Evolutionary conservation across 768 basidiomycete genomes (phyloP).

Genomic region (Hemileccinum impolitum): DNA sequence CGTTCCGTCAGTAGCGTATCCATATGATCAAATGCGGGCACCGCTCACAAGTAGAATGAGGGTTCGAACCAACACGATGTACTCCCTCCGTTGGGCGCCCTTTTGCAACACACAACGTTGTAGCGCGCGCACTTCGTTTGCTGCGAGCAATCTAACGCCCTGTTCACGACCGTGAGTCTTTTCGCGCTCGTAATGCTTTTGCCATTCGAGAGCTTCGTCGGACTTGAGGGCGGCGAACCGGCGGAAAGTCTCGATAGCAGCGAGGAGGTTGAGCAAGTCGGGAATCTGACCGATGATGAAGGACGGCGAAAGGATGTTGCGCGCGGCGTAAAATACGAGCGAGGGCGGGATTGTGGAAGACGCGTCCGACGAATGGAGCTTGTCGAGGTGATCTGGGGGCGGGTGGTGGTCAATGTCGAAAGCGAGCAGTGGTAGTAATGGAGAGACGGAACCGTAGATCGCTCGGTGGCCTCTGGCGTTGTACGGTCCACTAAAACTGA

Average conservation of each 20-base stretch:
- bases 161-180: not conserved
- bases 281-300: slow-evolving; percentile 31
- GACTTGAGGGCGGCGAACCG: slow-evolving; percentile 13
- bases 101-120: slow-evolving; percentile 10
- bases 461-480: slow-evolving; percentile 5
- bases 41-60: slow-evolving; percentile 21
- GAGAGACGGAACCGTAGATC: slow-evolving; percentile 16
- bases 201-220: slow-evolving; percentile 24
- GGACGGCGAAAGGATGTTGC: slow-evolving; percentile 28
- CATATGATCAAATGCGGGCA: no score
- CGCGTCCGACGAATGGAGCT: not conserved
- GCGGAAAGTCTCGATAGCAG: slow-evolving; percentile 22
- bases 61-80: slow-evolving; percentile 20
- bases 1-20: not conserved
- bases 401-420: not conserved
- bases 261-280: slow-evolving; percentile 25
- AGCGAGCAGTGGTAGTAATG: not conserved
- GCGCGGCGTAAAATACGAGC: slow-evolving; percentile 25
- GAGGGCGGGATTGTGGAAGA: slow-evolving; percentile 7
- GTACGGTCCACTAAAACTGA: slow-evolving; percentile 20
- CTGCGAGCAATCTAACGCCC: slow-evolving; percentile 19
- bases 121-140: slow-evolving; percentile 14
- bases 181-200: slow-evolving; percentile 19
- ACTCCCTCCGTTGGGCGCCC: slow-evolving; percentile 18
- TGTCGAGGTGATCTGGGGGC: slow-evolving; percentile 9